phyloP scores from a whole-genome alignment of 371 early-diverging fungal species.

The Mortierella sp. region DNA sequence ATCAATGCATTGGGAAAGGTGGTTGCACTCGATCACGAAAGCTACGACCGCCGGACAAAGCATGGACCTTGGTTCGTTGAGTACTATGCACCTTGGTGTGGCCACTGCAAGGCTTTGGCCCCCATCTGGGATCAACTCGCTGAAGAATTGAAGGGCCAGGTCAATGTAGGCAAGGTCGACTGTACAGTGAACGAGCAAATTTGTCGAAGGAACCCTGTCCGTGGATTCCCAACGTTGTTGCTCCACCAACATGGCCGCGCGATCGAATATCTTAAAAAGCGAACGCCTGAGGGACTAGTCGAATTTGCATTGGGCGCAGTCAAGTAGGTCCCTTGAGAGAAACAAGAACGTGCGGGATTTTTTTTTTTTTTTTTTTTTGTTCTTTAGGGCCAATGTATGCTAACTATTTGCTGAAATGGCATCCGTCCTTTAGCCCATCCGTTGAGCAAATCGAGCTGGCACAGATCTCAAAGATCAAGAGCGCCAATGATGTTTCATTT shows the following conservation, averaged over 20 bases:
- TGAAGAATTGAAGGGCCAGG: conserved; percentile 63
- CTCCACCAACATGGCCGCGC: conserved; percentile 65
- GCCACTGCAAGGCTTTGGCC: conserved; percentile 84
- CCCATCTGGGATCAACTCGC: conserved; percentile 87
- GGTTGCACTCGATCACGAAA: conserved; percentile 26
- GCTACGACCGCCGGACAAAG: conserved; percentile 23
- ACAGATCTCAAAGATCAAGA: conserved; percentile 16
- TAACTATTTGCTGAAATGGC: not conserved
- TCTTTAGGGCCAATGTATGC: not conserved
- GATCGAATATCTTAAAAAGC: conserved; percentile 63
- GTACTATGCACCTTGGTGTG: conserved; percentile 91
- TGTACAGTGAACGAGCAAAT: conserved; percentile 72
- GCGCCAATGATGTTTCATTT: conserved; percentile 31
- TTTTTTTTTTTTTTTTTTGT: not conserved
- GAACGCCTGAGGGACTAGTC: conserved; percentile 61
- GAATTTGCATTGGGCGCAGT: conserved; percentile 60
- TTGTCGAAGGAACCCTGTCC: conserved; percentile 66
- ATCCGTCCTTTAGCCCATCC: conserved; percentile 22
- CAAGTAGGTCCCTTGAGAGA: conserved; percentile 14
- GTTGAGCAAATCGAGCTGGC: conserved; percentile 17
- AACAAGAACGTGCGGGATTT: not conserved
- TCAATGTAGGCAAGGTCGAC: conserved; percentile 87
- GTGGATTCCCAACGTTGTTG: conserved; percentile 87
- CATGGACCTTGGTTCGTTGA: conserved; percentile 77
- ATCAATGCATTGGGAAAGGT: conserved; percentile 41